phyloP scores from a whole-genome alignment of 2,329 filamentous ascomycete genomes.

The Paecilomyces sp. region DNA sequence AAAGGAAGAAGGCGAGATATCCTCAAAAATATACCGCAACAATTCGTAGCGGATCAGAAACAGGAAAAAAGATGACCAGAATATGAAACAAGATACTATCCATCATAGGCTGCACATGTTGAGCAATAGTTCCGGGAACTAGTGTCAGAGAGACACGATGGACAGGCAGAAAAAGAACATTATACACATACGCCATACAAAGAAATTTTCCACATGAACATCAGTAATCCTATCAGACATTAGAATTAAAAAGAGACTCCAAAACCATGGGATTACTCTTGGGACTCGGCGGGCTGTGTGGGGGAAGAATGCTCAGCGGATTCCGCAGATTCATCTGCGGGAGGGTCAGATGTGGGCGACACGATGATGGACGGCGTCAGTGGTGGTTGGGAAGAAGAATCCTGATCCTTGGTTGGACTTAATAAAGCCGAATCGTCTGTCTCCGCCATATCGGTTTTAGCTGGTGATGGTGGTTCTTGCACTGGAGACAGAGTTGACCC shows the following conservation, averaged over 20 bases:
- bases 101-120: background rate
- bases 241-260: background rate
- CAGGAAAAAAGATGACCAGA: background rate
- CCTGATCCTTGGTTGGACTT: constrained; percentile 16
- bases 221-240: constrained; percentile 1
- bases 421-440: constrained; percentile 11
- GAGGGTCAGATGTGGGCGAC: constrained; percentile 15
- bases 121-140: background rate
- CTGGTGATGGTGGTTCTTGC: constrained; percentile 24
- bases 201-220: background rate
- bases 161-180: background rate
- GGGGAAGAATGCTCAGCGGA: constrained; percentile 13
- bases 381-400: constrained; percentile 12
- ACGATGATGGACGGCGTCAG: constrained; percentile 29
- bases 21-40: background rate
- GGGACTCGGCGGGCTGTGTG: constrained; percentile 16
- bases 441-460: constrained; percentile 13
- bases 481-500: constrained; percentile 22
- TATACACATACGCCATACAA: background rate
- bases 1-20: background rate
- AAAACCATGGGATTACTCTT: constrained; percentile 10
- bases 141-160: background rate
- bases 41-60: background rate
- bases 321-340: constrained; percentile 9
- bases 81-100: background rate